A percentile compares a stretch with the other conserved stretches of the same genome.
Evolutionary conservation across 805 yeast genomes (phyloP).

Genomic region (Schwanniomyces sp.): DNA sequence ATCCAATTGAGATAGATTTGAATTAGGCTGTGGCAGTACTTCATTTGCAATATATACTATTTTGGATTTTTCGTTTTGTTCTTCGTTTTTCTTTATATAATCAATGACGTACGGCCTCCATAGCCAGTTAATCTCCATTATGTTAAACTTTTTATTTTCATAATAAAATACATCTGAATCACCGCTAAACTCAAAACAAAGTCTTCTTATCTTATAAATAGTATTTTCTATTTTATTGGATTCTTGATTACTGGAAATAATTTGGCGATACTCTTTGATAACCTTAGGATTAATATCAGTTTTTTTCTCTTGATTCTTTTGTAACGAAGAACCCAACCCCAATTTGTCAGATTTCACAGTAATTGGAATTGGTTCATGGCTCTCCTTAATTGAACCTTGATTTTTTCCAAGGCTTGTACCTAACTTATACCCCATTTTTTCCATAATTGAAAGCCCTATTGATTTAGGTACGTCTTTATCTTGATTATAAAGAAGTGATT

Average conservation of each 20-base stretch:
- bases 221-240: neutral
- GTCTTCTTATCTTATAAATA: slow-evolving; percentile 32
- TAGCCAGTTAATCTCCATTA: slow-evolving; percentile 29
- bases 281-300: slow-evolving; percentile 3
- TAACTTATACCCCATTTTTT: slow-evolving; percentile 55
- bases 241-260: neutral
- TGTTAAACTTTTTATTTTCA: slow-evolving; percentile 23
- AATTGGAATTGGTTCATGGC: slow-evolving; percentile 33
- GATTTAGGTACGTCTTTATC: slow-evolving; percentile 20
- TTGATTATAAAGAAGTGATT: slow-evolving; percentile 7
- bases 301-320: neutral
- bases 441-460: slow-evolving; percentile 53
- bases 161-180: slow-evolving; percentile 25
- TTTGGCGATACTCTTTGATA: neutral
- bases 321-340: slow-evolving; percentile 19
- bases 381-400: slow-evolving; percentile 8
- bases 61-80: slow-evolving; percentile 25
- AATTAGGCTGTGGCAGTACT: neutral
- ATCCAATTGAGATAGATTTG: slow-evolving; percentile 18
- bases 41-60: neutral
- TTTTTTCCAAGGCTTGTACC: slow-evolving; percentile 46
- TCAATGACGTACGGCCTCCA: slow-evolving; percentile 38
- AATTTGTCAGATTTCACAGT: slow-evolving; percentile 12
- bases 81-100: slow-evolving; percentile 3
- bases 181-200: slow-evolving; percentile 43